These are phyloP conservation scores for Hibiscus syriacus DNA, from an alignment of 345 rosid genomes.

Conservation along the genomic window DNA sequence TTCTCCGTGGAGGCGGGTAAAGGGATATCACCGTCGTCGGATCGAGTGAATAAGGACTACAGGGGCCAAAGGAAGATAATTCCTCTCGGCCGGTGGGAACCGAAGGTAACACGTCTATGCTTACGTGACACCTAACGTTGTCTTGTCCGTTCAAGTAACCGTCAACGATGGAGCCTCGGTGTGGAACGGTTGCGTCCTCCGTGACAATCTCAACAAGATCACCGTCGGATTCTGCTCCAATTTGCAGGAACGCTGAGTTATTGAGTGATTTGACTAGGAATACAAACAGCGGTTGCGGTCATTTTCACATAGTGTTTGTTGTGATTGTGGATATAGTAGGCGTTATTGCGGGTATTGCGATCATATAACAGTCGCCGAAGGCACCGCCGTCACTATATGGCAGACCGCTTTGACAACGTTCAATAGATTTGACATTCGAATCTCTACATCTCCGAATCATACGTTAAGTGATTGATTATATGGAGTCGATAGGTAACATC, in stretches of 20 bases:
- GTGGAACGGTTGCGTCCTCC: slow-evolving; percentile 78
- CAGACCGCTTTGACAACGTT: too few species aligned
- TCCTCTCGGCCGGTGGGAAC: slow-evolving; percentile 89
- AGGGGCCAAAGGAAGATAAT: slow-evolving; percentile 87
- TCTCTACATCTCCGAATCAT: too few species aligned
- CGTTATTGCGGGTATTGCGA: too few species aligned
- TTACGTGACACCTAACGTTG: slow-evolving; percentile 84
- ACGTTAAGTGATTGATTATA: too few species aligned
- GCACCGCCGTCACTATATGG: too few species aligned
- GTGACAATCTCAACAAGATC: slow-evolving; percentile 95
- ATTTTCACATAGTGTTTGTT: slow-evolving; percentile 98
- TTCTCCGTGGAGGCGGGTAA: slow-evolving; percentile 31
- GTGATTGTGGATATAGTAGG: too few species aligned
- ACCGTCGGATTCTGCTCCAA: slow-evolving; percentile 84
- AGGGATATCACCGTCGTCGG: slow-evolving; percentile 52
- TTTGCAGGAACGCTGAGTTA: slow-evolving; percentile 84
- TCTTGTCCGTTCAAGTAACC: slow-evolving; percentile 79
- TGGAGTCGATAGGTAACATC: too few species aligned
- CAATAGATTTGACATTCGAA: too few species aligned
- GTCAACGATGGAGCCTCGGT: slow-evolving; percentile 86
- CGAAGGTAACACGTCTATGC: slow-evolving; percentile 89
- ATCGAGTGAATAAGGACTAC: slow-evolving; percentile 92
- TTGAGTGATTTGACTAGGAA: too few species aligned
- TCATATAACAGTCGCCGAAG: too few species aligned
- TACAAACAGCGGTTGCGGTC: too few species aligned